Percentiles rank a stretch among this genome's conserved stretches.
Evolutionary conservation across 192 early-diverging fungal species (phyloP).

Genomic region (Coemansia sp.): DNA sequence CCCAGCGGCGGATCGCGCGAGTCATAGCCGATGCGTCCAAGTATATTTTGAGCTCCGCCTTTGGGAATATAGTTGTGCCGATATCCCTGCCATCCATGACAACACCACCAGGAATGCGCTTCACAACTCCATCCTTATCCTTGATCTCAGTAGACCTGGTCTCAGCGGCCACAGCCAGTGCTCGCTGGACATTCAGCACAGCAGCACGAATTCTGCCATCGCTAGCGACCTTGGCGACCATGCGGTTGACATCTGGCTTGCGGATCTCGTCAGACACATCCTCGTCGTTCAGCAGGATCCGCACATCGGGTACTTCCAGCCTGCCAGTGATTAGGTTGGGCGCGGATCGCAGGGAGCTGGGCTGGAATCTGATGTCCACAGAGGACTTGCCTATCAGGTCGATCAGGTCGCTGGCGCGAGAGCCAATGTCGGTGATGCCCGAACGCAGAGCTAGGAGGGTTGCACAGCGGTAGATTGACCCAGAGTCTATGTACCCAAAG

Average conservation of each 20-base stretch:
- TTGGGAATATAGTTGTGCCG: conserved; percentile 73
- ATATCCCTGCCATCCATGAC: conserved; percentile 90
- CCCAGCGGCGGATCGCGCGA: conserved; percentile 69
- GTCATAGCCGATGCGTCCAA: conserved; percentile 67
- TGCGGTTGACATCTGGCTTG: conserved; percentile 57
- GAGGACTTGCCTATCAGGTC: conserved; percentile 17
- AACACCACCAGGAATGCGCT: conserved; percentile 48
- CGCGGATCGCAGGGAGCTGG: background rate
- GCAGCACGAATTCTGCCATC: conserved; percentile 59
- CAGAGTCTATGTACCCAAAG: conserved; percentile 79
- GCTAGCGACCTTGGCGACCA: conserved; percentile 65
- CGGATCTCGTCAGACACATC: conserved; percentile 72
- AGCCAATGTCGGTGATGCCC: conserved; percentile 7
- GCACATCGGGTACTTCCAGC: conserved; percentile 36
- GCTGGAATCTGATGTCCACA: conserved; percentile 37
- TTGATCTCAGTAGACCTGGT: conserved; percentile 4
- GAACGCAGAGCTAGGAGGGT: conserved; percentile 34
- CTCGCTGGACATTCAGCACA: conserved; percentile 60
- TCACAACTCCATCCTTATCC: background rate
- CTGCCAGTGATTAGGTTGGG: conserved; percentile 16
- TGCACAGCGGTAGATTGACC: conserved; percentile 66
- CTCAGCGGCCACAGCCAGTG: conserved; percentile 50
- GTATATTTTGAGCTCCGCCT: conserved; percentile 80
- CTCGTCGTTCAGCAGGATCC: conserved; percentile 57
- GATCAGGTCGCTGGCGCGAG: conserved; percentile 38